Base-by-base conservation (phyloP, 306 rosid species). In the Castanospermum australe region DNA sequence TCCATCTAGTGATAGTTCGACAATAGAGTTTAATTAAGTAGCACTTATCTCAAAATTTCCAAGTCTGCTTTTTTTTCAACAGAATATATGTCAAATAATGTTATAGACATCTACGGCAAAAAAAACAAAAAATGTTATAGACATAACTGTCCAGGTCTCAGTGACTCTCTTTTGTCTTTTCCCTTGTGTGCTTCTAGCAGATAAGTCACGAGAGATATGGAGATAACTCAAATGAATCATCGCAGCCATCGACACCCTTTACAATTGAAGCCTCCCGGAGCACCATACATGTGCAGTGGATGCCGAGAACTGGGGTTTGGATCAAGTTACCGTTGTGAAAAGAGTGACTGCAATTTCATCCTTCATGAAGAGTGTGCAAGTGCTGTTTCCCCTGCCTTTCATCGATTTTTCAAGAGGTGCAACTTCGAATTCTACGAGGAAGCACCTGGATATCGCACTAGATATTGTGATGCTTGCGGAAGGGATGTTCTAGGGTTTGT, bases 381-480 rank as follows among this genome's bases (percentile, higher is more conserved):
- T 38, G 33, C 59, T 5, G 64, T 2, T 25, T 15, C 82, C 4
- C 2, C 36, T 0, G 35, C 73, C 28, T 39, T 22, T 30, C 88
- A 88, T 66, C 82, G 17, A 5, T 81, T 81, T 50, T 82, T 84
- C 32, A 6, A 21, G 0, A 2, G 21, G 2, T 76, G 84, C 5
- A 0, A n/a, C 0, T 77, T 88, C 6, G 59, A 32, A 20, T 82
- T 88, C 13, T 10, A 38, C 24, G 68, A 55, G 14, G 41, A 72
- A 32, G 9, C 57, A 9, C 80, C 71, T 0, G 69, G 79, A 5
- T 0, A 3, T 1, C 32, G 45, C 5, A 0, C 13, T 2, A 60
- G 84, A 28, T 38, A 30, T 0, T 88, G 90, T 12, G 90, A 86
- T 73, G 92, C 78, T 20, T 86, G 92, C 18, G 90, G 90, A 38